These are phyloP conservation scores for Vinca minor DNA, from an alignment of 257 asterid genomes.

Conservation along the genomic window DNA sequence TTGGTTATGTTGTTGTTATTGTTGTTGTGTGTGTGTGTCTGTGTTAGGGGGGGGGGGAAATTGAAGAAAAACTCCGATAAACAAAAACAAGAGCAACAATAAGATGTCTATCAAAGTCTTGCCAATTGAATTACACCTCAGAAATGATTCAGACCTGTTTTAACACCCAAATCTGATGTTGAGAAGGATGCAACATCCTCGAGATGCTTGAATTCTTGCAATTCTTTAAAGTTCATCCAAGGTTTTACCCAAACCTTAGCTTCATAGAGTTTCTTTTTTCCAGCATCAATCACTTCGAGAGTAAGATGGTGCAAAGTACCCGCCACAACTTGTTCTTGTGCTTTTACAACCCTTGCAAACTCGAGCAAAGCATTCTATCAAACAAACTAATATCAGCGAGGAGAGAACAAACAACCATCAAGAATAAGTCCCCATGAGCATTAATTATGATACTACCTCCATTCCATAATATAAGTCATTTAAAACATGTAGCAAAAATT, in stretches of 20 bases:
- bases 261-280: slow-evolving; percentile 59
- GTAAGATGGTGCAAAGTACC: slow-evolving; percentile 77
- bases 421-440: neutral
- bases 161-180: slow-evolving; percentile 65
- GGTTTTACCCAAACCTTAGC: slow-evolving; percentile 95
- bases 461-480: no score
- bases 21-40: no score
- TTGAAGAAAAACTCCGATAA: neutral
- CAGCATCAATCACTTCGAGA: slow-evolving; percentile 71
- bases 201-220: slow-evolving; percentile 70
- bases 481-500: no score
- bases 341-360: slow-evolving; percentile 73
- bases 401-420: neutral
- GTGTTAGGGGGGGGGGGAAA: no score
- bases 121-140: neutral
- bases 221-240: slow-evolving; percentile 75
- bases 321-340: slow-evolving; percentile 68
- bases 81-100: neutral
- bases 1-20: no score
- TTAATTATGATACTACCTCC: no score
- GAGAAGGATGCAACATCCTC: slow-evolving; percentile 51
- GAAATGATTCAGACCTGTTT: slow-evolving; percentile 39
- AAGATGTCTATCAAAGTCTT: neutral
- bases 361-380: slow-evolving; percentile 59
- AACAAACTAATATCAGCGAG: neutral